Evolutionary conservation across 2,329 filamentous ascomycete genomes (phyloP), one percentile per base, ranked within the genome.

Genomic region (Chaetomium globosum): DNA sequence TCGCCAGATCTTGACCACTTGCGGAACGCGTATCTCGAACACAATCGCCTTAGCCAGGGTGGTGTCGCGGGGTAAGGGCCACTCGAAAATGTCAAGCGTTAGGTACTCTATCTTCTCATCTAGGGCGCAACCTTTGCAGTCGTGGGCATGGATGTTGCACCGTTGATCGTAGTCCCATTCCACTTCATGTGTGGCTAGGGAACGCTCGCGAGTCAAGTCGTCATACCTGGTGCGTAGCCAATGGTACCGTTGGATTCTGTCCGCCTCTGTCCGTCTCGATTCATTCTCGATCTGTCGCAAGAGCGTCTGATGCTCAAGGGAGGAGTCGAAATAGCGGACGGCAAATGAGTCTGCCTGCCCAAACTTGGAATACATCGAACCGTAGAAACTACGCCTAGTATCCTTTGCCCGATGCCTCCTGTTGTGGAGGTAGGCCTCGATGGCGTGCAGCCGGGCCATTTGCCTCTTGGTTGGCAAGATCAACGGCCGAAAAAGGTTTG

Each of bases 301-400:
- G n/a, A 70, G 59, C 10, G 7, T 4, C 12, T 63, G 60, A 21
- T 71, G 69, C 4, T 56, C 23, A 0, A 2, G 6, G 1, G 69
- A 71, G 7, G 55, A 43, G 5, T 64, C 39, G 33, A 60, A 69
- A 16, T 61, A 70, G 0, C 65, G 68, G 21, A 67, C 65, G 1
- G 70, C 70, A 55, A 71, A 68, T 4, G 70, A 71, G 2, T 31
- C 21, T 0, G 4, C 1, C 6, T 16, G 6, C 19, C 70, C 68
- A 52, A 69, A 67, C 1, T 23, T 21, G 1, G 36, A 19, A 31
- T 68, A 71, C 4, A 57, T 61, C 0, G 33, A 46, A 1, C 26
- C 51, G 16, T 71, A 71, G 12, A 9, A 36, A 2, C 6, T 4
- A 21, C 21, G 48, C 2, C 21, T 12, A 16, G 65, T 59, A 2